phyloP scores from a whole-genome alignment of 371 early-diverging fungal species.

The Conidiobolus incongruus region DNA sequence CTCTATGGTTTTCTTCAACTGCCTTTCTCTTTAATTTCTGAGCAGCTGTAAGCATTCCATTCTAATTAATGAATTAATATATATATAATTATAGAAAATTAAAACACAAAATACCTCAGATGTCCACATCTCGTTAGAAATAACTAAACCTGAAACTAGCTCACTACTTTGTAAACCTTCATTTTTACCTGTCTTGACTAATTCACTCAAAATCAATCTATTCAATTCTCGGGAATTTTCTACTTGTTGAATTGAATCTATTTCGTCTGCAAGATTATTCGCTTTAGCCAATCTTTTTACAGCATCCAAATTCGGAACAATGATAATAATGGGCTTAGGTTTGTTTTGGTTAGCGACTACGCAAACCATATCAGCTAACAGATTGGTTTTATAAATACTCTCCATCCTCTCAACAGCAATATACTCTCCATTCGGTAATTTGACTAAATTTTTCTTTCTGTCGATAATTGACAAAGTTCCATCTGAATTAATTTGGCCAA shows the following conservation, averaged over 20 bases:
- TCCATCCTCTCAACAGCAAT: conserved; percentile 95
- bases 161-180: conserved; percentile 46
- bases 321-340: conserved; percentile 32
- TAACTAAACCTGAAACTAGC: conserved; percentile 29
- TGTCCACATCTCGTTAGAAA: conserved; percentile 66
- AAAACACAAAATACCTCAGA: too few relatives aligned
- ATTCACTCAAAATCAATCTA: conserved; percentile 9
- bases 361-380: conserved; percentile 60
- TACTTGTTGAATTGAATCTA: too few relatives aligned
- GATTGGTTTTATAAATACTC: conserved; percentile 58
- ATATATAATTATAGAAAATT: too few relatives aligned
- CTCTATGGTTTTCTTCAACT: conserved; percentile 30
- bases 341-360: conserved; percentile 60
- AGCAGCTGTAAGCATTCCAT: conserved; percentile 71
- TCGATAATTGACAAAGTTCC: conserved; percentile 59
- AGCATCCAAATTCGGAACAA: conserved; percentile 13
- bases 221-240: background rate
- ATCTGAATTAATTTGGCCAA: conserved; percentile 54
- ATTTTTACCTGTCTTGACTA: conserved; percentile 19
- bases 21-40: conserved; percentile 77
- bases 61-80: too few relatives aligned
- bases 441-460: conserved; percentile 73
- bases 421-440: conserved; percentile 87
- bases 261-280: conserved; percentile 2
- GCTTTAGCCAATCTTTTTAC: conserved; percentile 13